Evolutionary conservation across 108 stramenopile genomes (phyloP).

Genomic region (Cyclotella atomus): DNA sequence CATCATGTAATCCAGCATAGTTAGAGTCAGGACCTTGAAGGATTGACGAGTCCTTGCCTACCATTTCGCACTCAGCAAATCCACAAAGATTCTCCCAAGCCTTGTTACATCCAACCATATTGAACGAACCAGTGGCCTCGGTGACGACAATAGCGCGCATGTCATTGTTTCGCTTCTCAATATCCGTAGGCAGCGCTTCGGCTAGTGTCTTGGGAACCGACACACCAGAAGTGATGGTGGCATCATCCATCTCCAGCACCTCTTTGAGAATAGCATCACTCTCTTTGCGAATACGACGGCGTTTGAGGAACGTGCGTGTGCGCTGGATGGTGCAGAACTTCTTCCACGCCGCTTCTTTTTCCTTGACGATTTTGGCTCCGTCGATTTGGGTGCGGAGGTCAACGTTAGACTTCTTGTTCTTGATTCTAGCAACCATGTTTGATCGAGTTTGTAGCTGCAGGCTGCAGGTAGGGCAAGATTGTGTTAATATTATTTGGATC

Average conservation of each 20-base stretch:
- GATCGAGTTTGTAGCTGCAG: neutral
- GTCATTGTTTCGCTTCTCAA: conserved; percentile 11
- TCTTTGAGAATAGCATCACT: neutral
- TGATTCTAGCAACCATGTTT: neutral
- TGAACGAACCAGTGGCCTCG: conserved; percentile 13
- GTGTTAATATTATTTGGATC: no score
- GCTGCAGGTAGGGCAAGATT: no score
- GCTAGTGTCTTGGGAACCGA: conserved; percentile 7
- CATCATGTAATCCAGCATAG: conserved; percentile 15
- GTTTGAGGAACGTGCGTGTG: conserved; percentile 1
- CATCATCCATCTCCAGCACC: conserved; percentile 12
- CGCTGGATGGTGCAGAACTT: neutral
- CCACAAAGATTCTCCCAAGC: conserved; percentile 41
- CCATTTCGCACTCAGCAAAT: conserved; percentile 21
- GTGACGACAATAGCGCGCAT: conserved; percentile 38
- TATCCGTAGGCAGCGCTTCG: conserved; percentile 17
- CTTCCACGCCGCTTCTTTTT: conserved; percentile 3
- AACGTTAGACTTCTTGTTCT: conserved; percentile 1
- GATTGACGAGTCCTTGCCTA: conserved; percentile 9
- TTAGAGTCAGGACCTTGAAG: conserved; percentile 29
- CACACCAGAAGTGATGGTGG: conserved; percentile 2
- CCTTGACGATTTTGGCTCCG: conserved; percentile 5
- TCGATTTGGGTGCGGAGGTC: conserved; percentile 1
- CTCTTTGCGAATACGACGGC: neutral
- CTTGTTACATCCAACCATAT: conserved; percentile 38